Base-by-base conservation (phyloP, 768 basidiomycete genomes). In the Daedaleopsis sinensis region DNA sequence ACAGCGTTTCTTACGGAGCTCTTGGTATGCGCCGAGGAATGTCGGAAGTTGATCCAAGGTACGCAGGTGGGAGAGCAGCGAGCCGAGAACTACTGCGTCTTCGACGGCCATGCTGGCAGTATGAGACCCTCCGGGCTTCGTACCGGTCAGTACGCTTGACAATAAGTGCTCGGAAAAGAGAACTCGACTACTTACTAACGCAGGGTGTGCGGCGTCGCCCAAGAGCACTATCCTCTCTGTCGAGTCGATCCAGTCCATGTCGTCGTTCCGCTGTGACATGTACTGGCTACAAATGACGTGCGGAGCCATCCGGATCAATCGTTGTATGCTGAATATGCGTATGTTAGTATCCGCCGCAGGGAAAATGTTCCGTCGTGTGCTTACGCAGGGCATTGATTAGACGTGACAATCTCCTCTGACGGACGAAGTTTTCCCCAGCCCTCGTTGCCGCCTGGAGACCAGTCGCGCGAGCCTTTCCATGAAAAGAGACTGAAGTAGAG, bases 151-250 rank as follows among this genome's bases (percentile, higher is more conserved):
- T 3, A 12, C n/a, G 52, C 15, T 10, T 10, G n/a, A 21, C 16
- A 5, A 15, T 5, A 35, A 16, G 15, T 5, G 52, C 1, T 19
- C 6, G 16, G 32, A 35, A 32, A 32, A 21, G 12, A n/a, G 12
- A 42, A 42, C 2, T 11, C 2, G n/a, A n/a, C 18, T 7, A 74
- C 79, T 58, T 65, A 83, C 86, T 68, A 83, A 72, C 39, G 84
- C 70, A 15, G 85, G 82, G 71, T 88, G 85, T 0, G 82, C 84
- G 1, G 85, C 85, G 58, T 87, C 84, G 50, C 86, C 87, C n/a
- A 86, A 77, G 15, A 87, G 70, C 16, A 82, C 78, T 24, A 83
- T 71, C 52, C 78, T 74, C 12, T 80, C 82, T n/a, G 71, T 69
- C 12, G 79, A 76, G 64, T 85, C 83, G 7, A 82, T 79, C 72